Base-by-base conservation (phyloP, 2,329 filamentous ascomycete species). In the Beauveria medogensis region DNA sequence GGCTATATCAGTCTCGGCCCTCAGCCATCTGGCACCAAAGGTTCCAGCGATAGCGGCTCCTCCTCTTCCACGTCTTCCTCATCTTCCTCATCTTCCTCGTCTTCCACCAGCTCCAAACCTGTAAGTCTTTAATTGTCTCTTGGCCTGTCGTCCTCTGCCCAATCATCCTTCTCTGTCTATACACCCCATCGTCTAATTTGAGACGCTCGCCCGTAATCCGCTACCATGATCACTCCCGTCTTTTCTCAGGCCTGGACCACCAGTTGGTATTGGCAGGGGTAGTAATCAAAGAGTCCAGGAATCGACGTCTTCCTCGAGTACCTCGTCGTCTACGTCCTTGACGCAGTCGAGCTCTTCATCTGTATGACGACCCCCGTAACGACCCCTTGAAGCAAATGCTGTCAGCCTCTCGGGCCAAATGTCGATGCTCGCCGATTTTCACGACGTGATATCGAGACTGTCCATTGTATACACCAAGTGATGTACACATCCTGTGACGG, bases 1-100 rank as follows among this genome's bases (percentile, higher is more conserved):
- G 87, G 85, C 55, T 93, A 93, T 70, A 78, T 92, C 59, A 67
- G 77, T 26, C 72, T 89, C 16, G 71, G 69, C 58, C 76, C 74
- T 34, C 61, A 74, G 16, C 82, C 87, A 3, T 82, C 83, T 5
- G 87, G 87, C 44, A 90, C 87, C 18, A 64, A 65, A 51, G 69
- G 70, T 53, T 64, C 59, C 43, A 52, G 62, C 62, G 56, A 50
- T 24, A n/a, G 56, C 26, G 20, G 50, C 43, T 28, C 59, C 16
- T 50, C 44, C 3, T 34, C 52, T 16, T 41, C 56, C 22, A 18
- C 50, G n/a, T 22, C 50, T n/a, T 37, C 56, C 24, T 50, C 60
- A 24, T 43, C 62, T 18, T 52, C 69, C 46, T 64, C 69, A 5
- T 14, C 34, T 37, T 37, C 34, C 34, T 37, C 34, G 14, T 63